Conservation (phyloP, 768 basidiomycete species). For the Agaricus subrufescens region DNA sequence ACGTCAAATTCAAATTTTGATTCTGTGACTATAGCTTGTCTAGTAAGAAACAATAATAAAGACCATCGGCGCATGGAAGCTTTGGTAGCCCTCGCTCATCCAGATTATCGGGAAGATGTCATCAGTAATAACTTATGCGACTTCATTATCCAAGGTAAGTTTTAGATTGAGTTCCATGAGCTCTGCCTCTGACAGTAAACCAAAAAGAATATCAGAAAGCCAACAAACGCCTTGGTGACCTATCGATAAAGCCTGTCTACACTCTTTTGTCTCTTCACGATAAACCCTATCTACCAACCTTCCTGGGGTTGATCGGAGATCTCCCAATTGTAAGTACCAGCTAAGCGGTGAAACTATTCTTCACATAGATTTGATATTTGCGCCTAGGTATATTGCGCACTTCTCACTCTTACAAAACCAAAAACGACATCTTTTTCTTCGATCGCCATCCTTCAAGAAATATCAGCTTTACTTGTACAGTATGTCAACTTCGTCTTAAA, state of each 20-base stretch:
- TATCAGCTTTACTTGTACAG: constrained; percentile 12
- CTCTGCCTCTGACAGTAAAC: not conserved
- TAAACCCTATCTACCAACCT: no score
- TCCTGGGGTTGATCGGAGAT: not conserved
- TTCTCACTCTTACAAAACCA: constrained; percentile 16
- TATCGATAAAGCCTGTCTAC: no score
- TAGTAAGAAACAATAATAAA: constrained; percentile 16
- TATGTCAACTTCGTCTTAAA: constrained; percentile 11
- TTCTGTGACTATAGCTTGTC: not conserved
- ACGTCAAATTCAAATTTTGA: no score
- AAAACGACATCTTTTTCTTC: constrained; percentile 14
- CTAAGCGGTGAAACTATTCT: not conserved
- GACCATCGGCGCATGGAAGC: constrained; percentile 26
- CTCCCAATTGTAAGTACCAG: not conserved
- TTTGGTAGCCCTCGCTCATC: constrained; percentile 14
- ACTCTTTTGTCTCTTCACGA: no score
- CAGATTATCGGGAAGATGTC: constrained; percentile 5
- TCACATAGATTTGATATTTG: not conserved
- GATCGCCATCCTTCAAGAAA: constrained; percentile 20
- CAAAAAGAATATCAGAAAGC: not conserved
- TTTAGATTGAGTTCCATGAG: not conserved
- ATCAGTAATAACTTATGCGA: constrained; percentile 3
- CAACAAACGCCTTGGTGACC: no score
- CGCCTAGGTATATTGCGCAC: constrained; percentile 16
- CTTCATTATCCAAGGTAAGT: constrained; percentile 7